These are phyloP conservation scores for Strobilomyces confusus DNA, from an alignment of 768 basidiomycete species.

Conservation along the genomic window DNA sequence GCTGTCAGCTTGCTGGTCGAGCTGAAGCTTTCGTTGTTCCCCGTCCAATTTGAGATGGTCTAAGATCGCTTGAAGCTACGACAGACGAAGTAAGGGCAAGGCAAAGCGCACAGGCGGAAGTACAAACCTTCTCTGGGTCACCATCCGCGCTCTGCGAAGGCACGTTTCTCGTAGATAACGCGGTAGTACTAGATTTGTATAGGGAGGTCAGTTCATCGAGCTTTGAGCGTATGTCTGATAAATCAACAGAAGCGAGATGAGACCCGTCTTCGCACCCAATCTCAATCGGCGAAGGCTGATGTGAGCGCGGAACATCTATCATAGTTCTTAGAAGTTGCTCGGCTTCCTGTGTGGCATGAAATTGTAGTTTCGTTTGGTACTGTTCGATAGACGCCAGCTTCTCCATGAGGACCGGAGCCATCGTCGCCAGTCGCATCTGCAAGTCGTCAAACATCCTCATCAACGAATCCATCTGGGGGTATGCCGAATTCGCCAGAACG, in stretches of 20 bases:
- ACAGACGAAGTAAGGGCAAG: not conserved
- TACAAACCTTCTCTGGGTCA: conserved; percentile 20
- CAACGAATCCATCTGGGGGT: conserved; percentile 20
- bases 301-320: conserved; percentile 12
- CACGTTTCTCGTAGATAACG: not conserved
- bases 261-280: not conserved
- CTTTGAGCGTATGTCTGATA: conserved; percentile 33
- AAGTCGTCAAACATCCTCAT: conserved; percentile 38
- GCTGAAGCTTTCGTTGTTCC: conserved; percentile 43
- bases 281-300: not conserved
- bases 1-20: conserved; percentile 69
- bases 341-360: conserved; percentile 10
- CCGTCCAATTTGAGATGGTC: conserved; percentile 45
- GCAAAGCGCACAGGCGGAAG: not conserved
- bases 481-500: conserved; percentile 3
- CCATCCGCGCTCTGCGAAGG: conserved; percentile 1
- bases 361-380: conserved; percentile 18
- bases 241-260: conserved; percentile 10
- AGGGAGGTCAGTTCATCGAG: conserved; percentile 35
- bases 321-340: not conserved
- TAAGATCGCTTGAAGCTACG: conserved; percentile 43
- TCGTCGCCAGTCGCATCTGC: conserved; percentile 34
- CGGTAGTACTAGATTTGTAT: conserved; percentile 5
- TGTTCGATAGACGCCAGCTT: conserved; percentile 31
- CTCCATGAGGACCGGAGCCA: conserved; percentile 35